These are phyloP conservation scores for Suhomyces faveliae DNA, from an alignment of 805 yeast species.

Conservation along the genomic window DNA sequence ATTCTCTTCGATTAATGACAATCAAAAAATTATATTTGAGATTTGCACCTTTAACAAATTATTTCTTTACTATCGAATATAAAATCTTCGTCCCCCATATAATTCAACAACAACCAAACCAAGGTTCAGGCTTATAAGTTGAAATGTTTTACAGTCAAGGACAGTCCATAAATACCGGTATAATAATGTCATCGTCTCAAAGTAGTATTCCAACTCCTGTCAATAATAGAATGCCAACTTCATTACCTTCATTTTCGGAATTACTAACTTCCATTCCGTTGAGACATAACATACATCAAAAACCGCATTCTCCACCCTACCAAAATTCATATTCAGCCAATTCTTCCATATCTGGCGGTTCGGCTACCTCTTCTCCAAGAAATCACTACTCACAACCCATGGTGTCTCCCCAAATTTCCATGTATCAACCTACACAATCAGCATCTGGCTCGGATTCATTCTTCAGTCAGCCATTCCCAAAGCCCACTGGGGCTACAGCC, in stretches of 20 bases:
- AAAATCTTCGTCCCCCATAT: background rate
- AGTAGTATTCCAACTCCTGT: background rate
- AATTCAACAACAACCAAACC: background rate
- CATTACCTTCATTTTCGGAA: constrained; percentile 35
- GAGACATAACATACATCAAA: constrained; percentile 2
- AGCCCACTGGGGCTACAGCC: background rate
- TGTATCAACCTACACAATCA: background rate
- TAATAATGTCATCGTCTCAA: background rate
- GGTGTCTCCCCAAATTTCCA: background rate
- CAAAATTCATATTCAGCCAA: constrained; percentile 1
- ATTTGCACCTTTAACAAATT: no score
- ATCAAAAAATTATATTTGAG: background rate
- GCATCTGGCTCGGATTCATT: background rate
- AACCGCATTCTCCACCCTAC: background rate
- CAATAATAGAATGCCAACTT: constrained; percentile 9
- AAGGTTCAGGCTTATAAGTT: background rate
- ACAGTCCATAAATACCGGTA: background rate
- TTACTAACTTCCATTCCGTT: constrained; percentile 30
- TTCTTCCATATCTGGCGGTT: constrained; percentile 1
- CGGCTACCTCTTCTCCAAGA: constrained; percentile 3
- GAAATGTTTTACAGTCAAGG: constrained; percentile 5
- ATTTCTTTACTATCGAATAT: background rate
- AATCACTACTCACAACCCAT: background rate
- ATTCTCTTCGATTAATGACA: background rate
- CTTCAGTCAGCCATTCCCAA: background rate